Evolutionary conservation across 495 filamentous ascomycete genomes (phyloP).

Genomic region (Aspergillus hancockii): DNA sequence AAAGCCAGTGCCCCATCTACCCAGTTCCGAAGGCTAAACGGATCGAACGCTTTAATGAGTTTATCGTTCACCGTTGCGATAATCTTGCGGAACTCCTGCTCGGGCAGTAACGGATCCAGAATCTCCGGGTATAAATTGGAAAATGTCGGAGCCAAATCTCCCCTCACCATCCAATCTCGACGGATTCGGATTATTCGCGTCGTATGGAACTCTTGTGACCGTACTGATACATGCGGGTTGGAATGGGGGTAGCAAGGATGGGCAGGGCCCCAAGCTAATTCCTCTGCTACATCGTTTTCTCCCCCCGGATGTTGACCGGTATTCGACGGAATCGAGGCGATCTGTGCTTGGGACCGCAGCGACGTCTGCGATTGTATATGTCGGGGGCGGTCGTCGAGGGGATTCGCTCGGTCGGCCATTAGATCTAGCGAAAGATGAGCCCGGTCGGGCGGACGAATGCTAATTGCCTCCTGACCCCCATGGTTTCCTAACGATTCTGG

Average conservation of each 20-base stretch:
- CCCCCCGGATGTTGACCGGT: conserved; percentile 49
- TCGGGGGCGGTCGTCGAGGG: conserved; percentile 30
- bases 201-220: conserved; percentile 67
- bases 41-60: conserved; percentile 71
- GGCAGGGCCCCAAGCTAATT: conserved; percentile 75
- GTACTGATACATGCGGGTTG: conserved; percentile 84
- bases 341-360: conserved; percentile 43
- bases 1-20: conserved; percentile 75
- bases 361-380: conserved; percentile 44
- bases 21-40: conserved; percentile 68
- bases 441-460: conserved; percentile 34
- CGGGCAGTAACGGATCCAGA: conserved; percentile 77
- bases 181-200: conserved; percentile 90
- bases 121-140: conserved; percentile 96
- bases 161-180: conserved; percentile 85
- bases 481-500: conserved; percentile 41
- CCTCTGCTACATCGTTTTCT: conserved; percentile 50
- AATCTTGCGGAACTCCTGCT: conserved; percentile 78
- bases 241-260: conserved; percentile 92
- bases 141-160: conserved; percentile 90
- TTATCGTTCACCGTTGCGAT: conserved; percentile 75
- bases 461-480: conserved; percentile 31
- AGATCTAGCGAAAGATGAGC: conserved; percentile 32
- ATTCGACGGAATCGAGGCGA: conserved; percentile 42
- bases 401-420: conserved; percentile 17